Evolutionary conservation across 2,329 filamentous ascomycete species (phyloP), one percentile per base, ranked within the genome.

Genomic region (Rutstroemia sp.): DNA sequence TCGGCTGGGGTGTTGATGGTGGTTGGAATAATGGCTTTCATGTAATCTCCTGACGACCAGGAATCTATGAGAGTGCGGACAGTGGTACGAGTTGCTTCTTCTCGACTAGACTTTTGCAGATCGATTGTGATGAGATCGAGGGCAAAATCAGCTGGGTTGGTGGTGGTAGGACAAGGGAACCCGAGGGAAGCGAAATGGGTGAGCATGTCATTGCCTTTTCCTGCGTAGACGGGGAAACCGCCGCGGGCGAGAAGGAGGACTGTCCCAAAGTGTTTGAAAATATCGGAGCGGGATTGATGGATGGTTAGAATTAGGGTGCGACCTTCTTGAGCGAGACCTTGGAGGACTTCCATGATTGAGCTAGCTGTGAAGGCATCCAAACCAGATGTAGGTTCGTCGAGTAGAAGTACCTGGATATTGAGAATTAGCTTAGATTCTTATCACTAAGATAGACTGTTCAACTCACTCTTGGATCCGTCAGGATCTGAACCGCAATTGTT

Each of bases 131-230:
- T 88, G 50, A 90, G 76, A 63, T 92, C 87, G 7, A 91, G 76
- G 0, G 85, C 86, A 67, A 89, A 91, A 67, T 92, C 88, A 0
- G 88, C 87, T 0, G 88, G 87, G 60, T 91, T 92, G 0, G 85
- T 87, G 57, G 86, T 81, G 14, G 76, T 74, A 0, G 86, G 85
- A 64, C 87, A 91, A 12, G 81, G 73, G 60, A 82, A 80, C 0
- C 86, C 85, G 19, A 83, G 73, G 0, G 66, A 67, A 0, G 72
- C 70, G 58, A 91, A 87, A 67, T 90, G 84, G 0, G 73, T 67
- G 0, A 90, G 73, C 84, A 91, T 89, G 1, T 78, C 73, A 5
- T 67, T 71, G 0, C 82, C 84, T 2, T 77, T 72, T 0, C 87
- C 88, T 1, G 85, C 79, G 62, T 88, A 91, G 0, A 86, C 83